Evolutionary conservation across 1,284 basidiomycete species (phyloP), one percentile per base, ranked within the genome.

Genomic region (Fistulina hepatica): DNA sequence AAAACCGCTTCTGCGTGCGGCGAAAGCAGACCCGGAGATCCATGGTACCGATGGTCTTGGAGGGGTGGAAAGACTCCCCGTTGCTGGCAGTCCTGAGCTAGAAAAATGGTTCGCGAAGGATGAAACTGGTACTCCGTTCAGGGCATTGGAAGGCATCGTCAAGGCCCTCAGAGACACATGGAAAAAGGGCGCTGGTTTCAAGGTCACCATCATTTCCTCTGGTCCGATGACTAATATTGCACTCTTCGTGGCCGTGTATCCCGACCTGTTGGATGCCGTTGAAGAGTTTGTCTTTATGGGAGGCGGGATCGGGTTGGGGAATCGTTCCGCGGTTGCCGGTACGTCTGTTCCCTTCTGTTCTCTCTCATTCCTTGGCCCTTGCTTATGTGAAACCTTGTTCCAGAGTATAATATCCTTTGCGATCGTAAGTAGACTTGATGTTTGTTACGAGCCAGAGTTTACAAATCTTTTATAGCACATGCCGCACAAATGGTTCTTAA

Each of bases 191-290:
- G 44, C 50, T 3, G 78, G 76, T 1, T 48, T 57, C 24, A 72
- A 79, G 53, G 66, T 81, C 5, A 71, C 72, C 2, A 49, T 91
- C 4, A 67, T 86, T 2, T 83, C 85, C 0, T 76, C 71, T 5
- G 86, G 86, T 0, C 80, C 85, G 3, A 74, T 85, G 73, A 90
- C 86, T n/a, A 91, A 91, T 48, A 65, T 84, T 24, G 86, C 82
- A 0, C 59, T 88, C 2, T 86, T 90, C 51, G 65, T 81, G 13
- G 70, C 69, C 42, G 69, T 75, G 1, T 81, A 81, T 54, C 73
- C 81, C 0, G 73, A 84, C 27, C 60, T 91, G 6, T 51, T 85
- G n/a, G 64, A 64, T 2, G 77, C 67, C 7, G 61, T 89, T 4
- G 76, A 81, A 43, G 72, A 84, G 48, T 73, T 90, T 41, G 80